Evolutionary conservation across 768 basidiomycete species (phyloP).

Genomic region (Hydnomerulius pinastri): DNA sequence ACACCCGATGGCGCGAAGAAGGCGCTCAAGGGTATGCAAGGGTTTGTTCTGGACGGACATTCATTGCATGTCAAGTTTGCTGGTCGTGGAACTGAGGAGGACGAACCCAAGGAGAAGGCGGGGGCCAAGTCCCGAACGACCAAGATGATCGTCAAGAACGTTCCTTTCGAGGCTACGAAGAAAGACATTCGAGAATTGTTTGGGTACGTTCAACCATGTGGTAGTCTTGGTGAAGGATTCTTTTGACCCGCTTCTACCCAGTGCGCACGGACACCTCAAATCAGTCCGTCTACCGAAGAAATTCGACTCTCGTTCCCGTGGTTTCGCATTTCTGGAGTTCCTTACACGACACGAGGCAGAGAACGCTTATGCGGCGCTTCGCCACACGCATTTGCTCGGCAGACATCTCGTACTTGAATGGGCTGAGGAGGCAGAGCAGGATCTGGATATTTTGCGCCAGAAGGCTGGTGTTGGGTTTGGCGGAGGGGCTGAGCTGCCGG

Average conservation of each 20-base stretch:
- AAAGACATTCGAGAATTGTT: conserved; percentile 91
- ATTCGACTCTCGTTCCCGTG: conserved; percentile 84
- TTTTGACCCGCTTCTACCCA: conserved; percentile 29
- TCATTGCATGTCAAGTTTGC: conserved; percentile 83
- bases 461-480: conserved; percentile 82
- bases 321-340: conserved; percentile 97
- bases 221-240: conserved; percentile 1
- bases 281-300: conserved; percentile 92
- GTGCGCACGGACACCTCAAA: conserved; percentile 90
- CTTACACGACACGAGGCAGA: conserved; percentile 87
- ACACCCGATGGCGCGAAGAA: conserved; percentile 69
- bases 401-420: conserved; percentile 94
- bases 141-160: conserved; percentile 98
- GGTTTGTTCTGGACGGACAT: conserved; percentile 86
- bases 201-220: conserved; percentile 52
- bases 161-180: conserved; percentile 95
- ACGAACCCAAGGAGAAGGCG: conserved; percentile 41
- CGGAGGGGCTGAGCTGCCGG: conserved; percentile 68
- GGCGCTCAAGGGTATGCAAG: conserved; percentile 77
- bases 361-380: conserved; percentile 80
- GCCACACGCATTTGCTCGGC: conserved; percentile 94
- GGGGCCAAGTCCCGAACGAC: conserved; percentile 65
- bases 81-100: conserved; percentile 72
- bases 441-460: conserved; percentile 72
- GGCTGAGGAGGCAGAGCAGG: conserved; percentile 83